Evolutionary conservation across 805 yeast genomes (phyloP).

Genomic region (Alloascoidea hylecoeti): DNA sequence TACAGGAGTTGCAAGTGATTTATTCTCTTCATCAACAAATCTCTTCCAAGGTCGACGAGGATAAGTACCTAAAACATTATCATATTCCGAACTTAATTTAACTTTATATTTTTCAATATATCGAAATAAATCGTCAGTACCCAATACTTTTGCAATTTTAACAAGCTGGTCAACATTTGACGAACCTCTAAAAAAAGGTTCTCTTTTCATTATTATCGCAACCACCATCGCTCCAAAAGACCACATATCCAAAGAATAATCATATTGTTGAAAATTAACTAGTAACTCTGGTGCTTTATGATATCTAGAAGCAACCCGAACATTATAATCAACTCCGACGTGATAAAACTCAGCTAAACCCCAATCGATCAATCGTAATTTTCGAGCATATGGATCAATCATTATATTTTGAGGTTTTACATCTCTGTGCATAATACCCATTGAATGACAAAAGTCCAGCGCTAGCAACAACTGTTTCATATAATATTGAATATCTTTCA

Average conservation of each 20-base stretch:
- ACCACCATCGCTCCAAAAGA: slow-evolving; percentile 90
- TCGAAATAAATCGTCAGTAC: slow-evolving; percentile 62
- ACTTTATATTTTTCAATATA: slow-evolving; percentile 64
- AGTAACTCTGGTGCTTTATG: slow-evolving; percentile 89
- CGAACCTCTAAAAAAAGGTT: slow-evolving; percentile 86
- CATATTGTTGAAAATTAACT: slow-evolving; percentile 77
- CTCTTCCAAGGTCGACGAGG: slow-evolving; percentile 79
- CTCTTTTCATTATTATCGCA: slow-evolving; percentile 78
- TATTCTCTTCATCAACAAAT: slow-evolving; percentile 59
- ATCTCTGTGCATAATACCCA: slow-evolving; percentile 94
- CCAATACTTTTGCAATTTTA: slow-evolving; percentile 77
- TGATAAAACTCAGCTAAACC: slow-evolving; percentile 93
- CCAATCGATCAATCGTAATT: slow-evolving; percentile 83
- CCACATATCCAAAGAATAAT: slow-evolving; percentile 88
- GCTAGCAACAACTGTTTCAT: slow-evolving; percentile 74
- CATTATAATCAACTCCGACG: slow-evolving; percentile 79
- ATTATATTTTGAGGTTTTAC: slow-evolving; percentile 93
- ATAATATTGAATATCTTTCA: slow-evolving; percentile 66
- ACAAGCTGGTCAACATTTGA: slow-evolving; percentile 86
- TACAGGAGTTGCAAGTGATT: slow-evolving; percentile 52
- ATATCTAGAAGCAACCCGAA: slow-evolving; percentile 85
- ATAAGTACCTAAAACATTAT: slow-evolving; percentile 55
- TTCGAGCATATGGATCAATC: slow-evolving; percentile 67
- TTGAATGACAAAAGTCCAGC: slow-evolving; percentile 79
- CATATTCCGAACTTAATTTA: slow-evolving; percentile 60